Evolutionary conservation across 2,329 filamentous ascomycete genomes (phyloP).

Genomic region (Cadophora malorum): DNA sequence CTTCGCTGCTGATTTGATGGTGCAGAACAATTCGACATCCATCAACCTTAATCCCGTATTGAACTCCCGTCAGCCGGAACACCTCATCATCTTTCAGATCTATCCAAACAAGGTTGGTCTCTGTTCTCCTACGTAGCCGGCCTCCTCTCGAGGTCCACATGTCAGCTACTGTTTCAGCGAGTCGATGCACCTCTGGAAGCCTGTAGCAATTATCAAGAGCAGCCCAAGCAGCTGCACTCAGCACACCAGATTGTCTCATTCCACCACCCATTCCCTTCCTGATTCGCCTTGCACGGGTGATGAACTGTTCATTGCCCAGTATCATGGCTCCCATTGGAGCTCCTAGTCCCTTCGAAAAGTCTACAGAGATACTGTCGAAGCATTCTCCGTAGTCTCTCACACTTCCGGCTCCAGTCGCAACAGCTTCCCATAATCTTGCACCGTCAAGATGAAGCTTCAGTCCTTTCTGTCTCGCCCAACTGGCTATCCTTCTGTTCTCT

Average conservation of each 20-base stretch:
- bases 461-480: constrained; percentile 67
- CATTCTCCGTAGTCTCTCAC: constrained; percentile 69
- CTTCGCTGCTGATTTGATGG: constrained; percentile 69
- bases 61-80: constrained; percentile 59
- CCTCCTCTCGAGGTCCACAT: constrained; percentile 63
- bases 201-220: constrained; percentile 78
- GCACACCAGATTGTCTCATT: constrained; percentile 75
- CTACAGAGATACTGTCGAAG: constrained; percentile 77
- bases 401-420: constrained; percentile 69
- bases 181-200: constrained; percentile 63
- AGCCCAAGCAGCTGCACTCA: constrained; percentile 75
- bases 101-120: constrained; percentile 79
- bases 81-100: constrained; percentile 61
- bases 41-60: constrained; percentile 61
- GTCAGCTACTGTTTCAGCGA: constrained; percentile 53
- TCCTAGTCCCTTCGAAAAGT: constrained; percentile 82
- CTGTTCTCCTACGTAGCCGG: constrained; percentile 57
- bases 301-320: constrained; percentile 60
- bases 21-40: constrained; percentile 70
- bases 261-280: constrained; percentile 85
- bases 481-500: constrained; percentile 72
- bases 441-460: constrained; percentile 77
- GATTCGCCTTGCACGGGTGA: constrained; percentile 73
- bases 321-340: constrained; percentile 81
- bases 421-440: constrained; percentile 81